A percentile compares a stretch with the other conserved stretches of the same genome.
phyloP scores from a whole-genome alignment of 148 eudicot species.

The Chenopodium quinoa region DNA sequence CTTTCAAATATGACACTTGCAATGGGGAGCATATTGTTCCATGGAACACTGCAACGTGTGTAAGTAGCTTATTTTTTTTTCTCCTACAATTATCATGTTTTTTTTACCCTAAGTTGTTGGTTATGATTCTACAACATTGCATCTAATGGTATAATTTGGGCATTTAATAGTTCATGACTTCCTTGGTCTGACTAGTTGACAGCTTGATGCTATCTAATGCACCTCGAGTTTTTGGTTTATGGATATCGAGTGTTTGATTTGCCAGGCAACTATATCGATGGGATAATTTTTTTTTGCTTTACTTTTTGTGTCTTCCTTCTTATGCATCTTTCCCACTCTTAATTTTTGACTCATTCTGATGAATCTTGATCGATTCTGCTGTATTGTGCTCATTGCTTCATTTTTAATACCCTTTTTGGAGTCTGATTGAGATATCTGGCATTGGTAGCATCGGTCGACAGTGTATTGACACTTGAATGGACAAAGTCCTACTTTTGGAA shows the following conservation, averaged over 20 bases:
- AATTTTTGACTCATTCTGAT: neutral
- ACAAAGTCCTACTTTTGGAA: neutral
- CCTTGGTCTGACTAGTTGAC: neutral
- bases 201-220: neutral
- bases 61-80: conserved; percentile 28
- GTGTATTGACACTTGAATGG: neutral
- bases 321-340: no score
- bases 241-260: neutral
- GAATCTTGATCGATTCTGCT: neutral
- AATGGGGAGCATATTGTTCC: conserved; percentile 53
- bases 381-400: neutral
- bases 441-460: neutral
- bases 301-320: no score
- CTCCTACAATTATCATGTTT: neutral
- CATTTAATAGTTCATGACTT: neutral
- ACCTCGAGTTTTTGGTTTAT: neutral
- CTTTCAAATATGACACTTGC: conserved; percentile 59
- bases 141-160: neutral
- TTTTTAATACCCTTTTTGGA: neutral
- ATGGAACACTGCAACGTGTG: conserved; percentile 57
- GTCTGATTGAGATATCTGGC: neutral
- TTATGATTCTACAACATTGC: neutral
- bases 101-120: neutral
- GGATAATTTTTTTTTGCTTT: neutral
- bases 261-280: neutral